Conservation (phyloP, 75 land plant genomes). For the Sequoia sempervirens region DNA sequence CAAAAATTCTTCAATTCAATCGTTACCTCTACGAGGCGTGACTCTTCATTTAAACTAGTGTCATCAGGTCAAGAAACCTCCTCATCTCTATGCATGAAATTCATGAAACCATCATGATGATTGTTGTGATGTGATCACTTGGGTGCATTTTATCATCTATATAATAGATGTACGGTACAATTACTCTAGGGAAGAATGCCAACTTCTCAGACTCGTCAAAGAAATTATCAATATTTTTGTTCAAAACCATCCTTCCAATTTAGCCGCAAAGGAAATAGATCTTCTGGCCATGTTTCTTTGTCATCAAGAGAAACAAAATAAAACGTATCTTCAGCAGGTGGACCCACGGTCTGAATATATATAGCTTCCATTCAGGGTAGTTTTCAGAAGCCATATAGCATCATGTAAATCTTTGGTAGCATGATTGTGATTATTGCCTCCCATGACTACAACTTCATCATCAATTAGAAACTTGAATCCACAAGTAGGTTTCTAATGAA, state of each 20-base stretch:
- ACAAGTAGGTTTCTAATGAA: constrained; percentile 48
- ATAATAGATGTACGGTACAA: constrained; percentile 44
- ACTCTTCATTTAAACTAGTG: too few species aligned
- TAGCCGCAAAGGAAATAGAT: constrained; percentile 32
- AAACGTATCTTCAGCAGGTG: constrained; percentile 29
- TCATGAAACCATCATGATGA: constrained; percentile 48
- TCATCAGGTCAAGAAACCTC: constrained; percentile 15
- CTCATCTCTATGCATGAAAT: constrained; percentile 47
- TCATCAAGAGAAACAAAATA: constrained; percentile 45
- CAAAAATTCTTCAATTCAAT: too few species aligned
- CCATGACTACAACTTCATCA: constrained; percentile 39
- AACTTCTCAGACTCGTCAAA: constrained; percentile 40
- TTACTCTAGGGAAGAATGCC: constrained; percentile 36
- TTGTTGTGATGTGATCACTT: constrained; percentile 48
- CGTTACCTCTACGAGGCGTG: too few species aligned
- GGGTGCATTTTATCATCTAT: constrained; percentile 41
- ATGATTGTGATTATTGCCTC: constrained; percentile 49
- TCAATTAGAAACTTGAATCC: constrained; percentile 32
- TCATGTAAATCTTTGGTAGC: constrained; percentile 41
- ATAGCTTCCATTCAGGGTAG: constrained; percentile 43
- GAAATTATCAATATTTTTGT: constrained; percentile 41
- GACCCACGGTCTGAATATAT: constrained; percentile 36
- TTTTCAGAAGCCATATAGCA: constrained; percentile 34
- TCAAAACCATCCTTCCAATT: constrained; percentile 34
- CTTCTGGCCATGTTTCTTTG: constrained; percentile 42